These are phyloP conservation scores for Leccinum aurantiacum DNA, from an alignment of 768 basidiomycete species.

Conservation along the genomic window DNA sequence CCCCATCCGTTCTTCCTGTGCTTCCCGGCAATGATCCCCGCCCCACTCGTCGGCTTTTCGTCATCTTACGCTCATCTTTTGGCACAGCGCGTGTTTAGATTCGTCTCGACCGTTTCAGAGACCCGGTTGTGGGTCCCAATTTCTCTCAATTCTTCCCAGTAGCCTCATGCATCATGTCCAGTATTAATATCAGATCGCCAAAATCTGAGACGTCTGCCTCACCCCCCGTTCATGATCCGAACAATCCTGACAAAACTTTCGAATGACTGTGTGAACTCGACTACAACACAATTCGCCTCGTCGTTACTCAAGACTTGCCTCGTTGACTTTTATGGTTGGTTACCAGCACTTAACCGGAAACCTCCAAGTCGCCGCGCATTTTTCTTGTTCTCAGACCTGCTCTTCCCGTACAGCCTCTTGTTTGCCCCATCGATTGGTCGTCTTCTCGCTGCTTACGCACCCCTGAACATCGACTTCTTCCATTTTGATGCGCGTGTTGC, in stretches of 20 bases:
- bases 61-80: background rate
- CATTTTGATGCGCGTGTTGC: slow-evolving; percentile 39
- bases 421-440: slow-evolving; percentile 18
- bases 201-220: slow-evolving; percentile 23
- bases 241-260: slow-evolving; percentile 8
- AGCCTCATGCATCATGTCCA: slow-evolving; percentile 32
- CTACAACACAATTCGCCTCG: background rate
- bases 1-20: slow-evolving; percentile 7
- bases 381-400: slow-evolving; percentile 4
- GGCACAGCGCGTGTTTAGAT: background rate
- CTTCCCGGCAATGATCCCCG: slow-evolving; percentile 26
- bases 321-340: slow-evolving; percentile 1
- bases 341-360: slow-evolving; percentile 10
- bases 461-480: slow-evolving; percentile 32
- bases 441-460: slow-evolving; percentile 19
- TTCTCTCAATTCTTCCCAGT: slow-evolving; percentile 6
- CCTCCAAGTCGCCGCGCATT: slow-evolving; percentile 20
- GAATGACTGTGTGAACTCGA: slow-evolving; percentile 29
- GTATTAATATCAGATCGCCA: slow-evolving; percentile 34
- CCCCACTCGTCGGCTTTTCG: slow-evolving; percentile 2
- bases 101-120: background rate
- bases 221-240: slow-evolving; percentile 31
- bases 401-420: slow-evolving; percentile 26
- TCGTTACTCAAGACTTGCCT: slow-evolving; percentile 15
- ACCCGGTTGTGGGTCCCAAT: background rate